A percentile compares a stretch with the other conserved stretches of the same genome.
These are phyloP conservation scores for Dendrobium huoshanense DNA, from an alignment of 106 monocot genomes.

Conservation along the genomic window DNA sequence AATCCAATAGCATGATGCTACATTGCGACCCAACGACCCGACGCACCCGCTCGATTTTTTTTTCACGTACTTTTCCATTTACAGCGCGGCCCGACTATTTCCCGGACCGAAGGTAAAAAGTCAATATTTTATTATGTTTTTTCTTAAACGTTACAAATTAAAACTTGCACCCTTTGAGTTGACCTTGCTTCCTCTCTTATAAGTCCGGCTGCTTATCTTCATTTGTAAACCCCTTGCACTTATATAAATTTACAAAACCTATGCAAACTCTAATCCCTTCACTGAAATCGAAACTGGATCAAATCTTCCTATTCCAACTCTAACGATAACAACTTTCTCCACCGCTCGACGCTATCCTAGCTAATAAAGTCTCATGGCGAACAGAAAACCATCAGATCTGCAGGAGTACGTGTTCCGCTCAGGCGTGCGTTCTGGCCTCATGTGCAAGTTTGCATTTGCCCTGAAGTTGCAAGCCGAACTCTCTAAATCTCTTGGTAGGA, in stretches of 20 bases:
- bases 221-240: no score
- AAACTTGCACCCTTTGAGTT: no score
- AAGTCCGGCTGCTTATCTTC: no score
- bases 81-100: no score
- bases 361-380: slow-evolving; percentile 19
- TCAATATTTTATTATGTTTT: no score
- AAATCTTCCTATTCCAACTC: not conserved
- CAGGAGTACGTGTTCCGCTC: slow-evolving; percentile 50
- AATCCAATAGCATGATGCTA: no score
- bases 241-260: slow-evolving; percentile 1
- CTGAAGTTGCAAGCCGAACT: slow-evolving; percentile 56
- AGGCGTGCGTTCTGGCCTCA: slow-evolving; percentile 67
- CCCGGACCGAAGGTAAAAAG: no score
- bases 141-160: no score
- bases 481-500: slow-evolving; percentile 28
- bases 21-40: no score
- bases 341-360: not conserved
- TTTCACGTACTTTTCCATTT: no score
- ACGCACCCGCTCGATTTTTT: no score
- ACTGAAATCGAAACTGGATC: not conserved
- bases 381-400: slow-evolving; percentile 11
- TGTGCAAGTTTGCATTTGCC: slow-evolving; percentile 86
- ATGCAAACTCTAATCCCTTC: not conserved
- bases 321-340: not conserved
- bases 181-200: no score